Base-by-base conservation (phyloP, 1,284 basidiomycete species). In the Naganishia sp. region DNA sequence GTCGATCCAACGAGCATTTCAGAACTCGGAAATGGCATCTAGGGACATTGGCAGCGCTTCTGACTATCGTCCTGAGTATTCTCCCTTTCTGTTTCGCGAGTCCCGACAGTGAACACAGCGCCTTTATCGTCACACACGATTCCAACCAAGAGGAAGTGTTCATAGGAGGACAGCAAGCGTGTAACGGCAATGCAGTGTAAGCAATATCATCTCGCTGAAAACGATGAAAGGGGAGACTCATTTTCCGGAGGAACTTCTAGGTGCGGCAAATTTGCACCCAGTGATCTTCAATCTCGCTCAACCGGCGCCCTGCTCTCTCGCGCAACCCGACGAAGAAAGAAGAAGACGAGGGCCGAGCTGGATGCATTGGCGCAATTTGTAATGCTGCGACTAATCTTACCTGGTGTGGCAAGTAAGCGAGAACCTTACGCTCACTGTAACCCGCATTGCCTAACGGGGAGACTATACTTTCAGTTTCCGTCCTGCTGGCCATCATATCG, bases 221-320 rank as follows among this genome's bases (percentile, higher is more conserved):
- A 9, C 23, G 5, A 9, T 5, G 18, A 48, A 18, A 4, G 45
- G 2, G 9, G 45, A 48, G 18, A n/a, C 45, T 48, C 7, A 48
- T 23, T 5, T 2, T 48, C 10, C 10, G 7, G 45, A 9, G 23
- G n/a, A 18, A 23, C 45, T n/a, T 45, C n/a, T 9, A 48, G 45
- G 7, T 48, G 45, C 16, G 45, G 45, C 18, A n/a, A 18, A 18
- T 15, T 15, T 48, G 18, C 45, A 1, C n/a, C 23, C 18, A n/a
- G 45, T 48, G 45, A 48, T 48, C 45, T 48, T 5, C 45, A 48
- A n/a, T n/a, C n/a, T 48, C 45, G 45, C 45, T 48, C 45, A 39
- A 39, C 36, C 36, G 36, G 36, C 13, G 9, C 36, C 4, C 36
- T 39, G 3, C 10, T 10, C 36, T 7, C 36, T 39, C 36, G 36